Percentiles rank a stretch among this genome's conserved stretches.
These are phyloP conservation scores for Neurospora tetraspora DNA, from an alignment of 495 filamentous ascomycete genomes.

Conservation along the genomic window DNA sequence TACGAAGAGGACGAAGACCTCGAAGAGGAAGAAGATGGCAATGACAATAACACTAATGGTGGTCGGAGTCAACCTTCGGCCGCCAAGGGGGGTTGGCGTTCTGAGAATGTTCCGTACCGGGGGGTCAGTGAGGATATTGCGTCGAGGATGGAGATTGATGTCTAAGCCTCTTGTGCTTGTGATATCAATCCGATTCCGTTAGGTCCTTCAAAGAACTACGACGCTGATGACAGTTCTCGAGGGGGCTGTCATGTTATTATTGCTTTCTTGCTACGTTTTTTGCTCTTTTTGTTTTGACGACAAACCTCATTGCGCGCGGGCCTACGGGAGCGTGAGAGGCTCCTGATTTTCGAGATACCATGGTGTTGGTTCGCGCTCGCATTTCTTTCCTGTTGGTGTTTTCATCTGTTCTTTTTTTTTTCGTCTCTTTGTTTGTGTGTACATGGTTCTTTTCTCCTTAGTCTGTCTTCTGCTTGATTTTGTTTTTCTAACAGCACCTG, in stretches of 20 bases:
- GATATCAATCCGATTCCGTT: background rate
- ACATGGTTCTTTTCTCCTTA: background rate
- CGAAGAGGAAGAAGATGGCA: constrained; percentile 19
- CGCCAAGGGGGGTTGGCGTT: background rate
- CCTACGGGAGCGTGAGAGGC: background rate
- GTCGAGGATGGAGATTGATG: constrained; percentile 55
- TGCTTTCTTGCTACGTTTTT: background rate
- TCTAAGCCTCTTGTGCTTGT: constrained; percentile 4
- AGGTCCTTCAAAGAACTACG: background rate
- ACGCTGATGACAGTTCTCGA: background rate
- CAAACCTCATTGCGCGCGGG: background rate
- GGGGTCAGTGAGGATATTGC: constrained; percentile 68
- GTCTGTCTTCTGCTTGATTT: background rate
- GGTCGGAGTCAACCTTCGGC: background rate
- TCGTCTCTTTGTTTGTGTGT: background rate
- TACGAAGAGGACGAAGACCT: constrained; percentile 48
- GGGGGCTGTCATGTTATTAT: background rate
- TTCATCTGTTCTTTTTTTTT: background rate
- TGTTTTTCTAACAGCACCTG: background rate
- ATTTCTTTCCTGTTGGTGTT: constrained; percentile 4
- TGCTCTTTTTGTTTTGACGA: background rate
- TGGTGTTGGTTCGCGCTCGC: background rate
- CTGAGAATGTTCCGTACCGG: constrained; percentile 33
- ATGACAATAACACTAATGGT: constrained; percentile 31
- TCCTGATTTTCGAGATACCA: background rate